Conservation (phyloP, 495 filamentous ascomycete genomes). For the Hypomontagnella submonticulosa region DNA sequence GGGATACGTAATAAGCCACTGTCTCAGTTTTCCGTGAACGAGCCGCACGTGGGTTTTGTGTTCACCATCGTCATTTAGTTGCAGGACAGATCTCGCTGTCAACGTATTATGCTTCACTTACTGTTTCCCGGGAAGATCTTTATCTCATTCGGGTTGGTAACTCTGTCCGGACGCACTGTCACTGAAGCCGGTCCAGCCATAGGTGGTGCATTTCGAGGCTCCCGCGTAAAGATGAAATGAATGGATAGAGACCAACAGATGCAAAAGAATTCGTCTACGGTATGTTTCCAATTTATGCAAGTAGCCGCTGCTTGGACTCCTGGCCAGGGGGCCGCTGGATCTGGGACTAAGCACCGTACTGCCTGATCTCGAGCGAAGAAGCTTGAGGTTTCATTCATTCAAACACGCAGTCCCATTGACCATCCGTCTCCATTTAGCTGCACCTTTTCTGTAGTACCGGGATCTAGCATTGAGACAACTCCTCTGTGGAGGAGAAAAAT, state of each 20-base stretch:
- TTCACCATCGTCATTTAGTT: constrained; percentile 36
- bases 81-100: constrained; percentile 17
- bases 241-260: constrained; percentile 8
- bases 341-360: constrained; percentile 31
- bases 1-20: constrained; percentile 36
- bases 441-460: constrained; percentile 2
- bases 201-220: constrained; percentile 23
- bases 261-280: constrained; percentile 25
- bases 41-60: constrained; percentile 49
- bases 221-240: constrained; percentile 18
- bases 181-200: constrained; percentile 22
- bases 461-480: constrained; percentile 3
- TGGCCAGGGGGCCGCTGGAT: constrained; percentile 43
- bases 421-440: constrained; percentile 11
- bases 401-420: constrained; percentile 4
- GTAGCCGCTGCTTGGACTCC: constrained; percentile 35
- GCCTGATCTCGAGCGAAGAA: constrained; percentile 45
- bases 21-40: constrained; percentile 46
- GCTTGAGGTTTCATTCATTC: constrained; percentile 16
- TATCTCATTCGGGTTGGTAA: constrained; percentile 7
- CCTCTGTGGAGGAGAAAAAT: constrained; percentile 1
- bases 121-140: not conserved
- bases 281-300: constrained; percentile 44
- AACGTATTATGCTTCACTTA: constrained; percentile 2
- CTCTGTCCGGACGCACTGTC: constrained; percentile 18